Evolutionary conservation across 345 rosid genomes (phyloP).

Genomic region (Microcos paniculata): DNA sequence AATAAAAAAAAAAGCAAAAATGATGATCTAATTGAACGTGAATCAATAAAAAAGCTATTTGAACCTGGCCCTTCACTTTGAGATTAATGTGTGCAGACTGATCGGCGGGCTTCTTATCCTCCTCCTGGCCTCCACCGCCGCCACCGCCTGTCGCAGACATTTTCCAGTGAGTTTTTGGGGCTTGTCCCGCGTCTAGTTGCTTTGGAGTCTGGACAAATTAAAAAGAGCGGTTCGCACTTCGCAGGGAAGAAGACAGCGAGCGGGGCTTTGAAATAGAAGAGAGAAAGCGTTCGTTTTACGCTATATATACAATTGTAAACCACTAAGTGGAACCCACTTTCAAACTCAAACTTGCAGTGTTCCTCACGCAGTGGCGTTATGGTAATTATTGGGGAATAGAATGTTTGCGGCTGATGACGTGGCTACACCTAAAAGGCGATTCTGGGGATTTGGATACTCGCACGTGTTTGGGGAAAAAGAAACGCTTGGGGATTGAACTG

Average conservation of each 20-base stretch:
- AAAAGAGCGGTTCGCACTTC: too few species aligned
- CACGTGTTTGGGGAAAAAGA: neutral
- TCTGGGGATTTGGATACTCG: neutral
- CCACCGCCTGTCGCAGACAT: slow-evolving; percentile 52
- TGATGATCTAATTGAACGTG: neutral
- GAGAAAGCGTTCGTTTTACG: slow-evolving; percentile 32
- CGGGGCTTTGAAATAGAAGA: neutral
- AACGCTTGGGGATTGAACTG: neutral
- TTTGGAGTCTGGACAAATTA: neutral
- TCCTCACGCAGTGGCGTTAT: neutral
- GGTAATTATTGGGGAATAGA: neutral
- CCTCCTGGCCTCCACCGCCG: slow-evolving; percentile 41
- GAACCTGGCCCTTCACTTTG: slow-evolving; percentile 80
- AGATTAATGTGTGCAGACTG: slow-evolving; percentile 62
- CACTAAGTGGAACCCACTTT: neutral
- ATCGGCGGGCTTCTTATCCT: slow-evolving; percentile 67
- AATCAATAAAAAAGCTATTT: neutral
- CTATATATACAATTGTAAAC: slow-evolving; percentile 10
- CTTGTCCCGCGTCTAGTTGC: neutral
- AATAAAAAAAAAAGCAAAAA: neutral
- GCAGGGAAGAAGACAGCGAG: neutral
- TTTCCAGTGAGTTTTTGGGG: neutral
- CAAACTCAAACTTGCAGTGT: neutral
- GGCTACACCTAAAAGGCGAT: neutral
- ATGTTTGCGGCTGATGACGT: neutral